phyloP scores from a whole-genome alignment of 2,329 filamentous ascomycete species.

The Chaetothyriales sp. region DNA sequence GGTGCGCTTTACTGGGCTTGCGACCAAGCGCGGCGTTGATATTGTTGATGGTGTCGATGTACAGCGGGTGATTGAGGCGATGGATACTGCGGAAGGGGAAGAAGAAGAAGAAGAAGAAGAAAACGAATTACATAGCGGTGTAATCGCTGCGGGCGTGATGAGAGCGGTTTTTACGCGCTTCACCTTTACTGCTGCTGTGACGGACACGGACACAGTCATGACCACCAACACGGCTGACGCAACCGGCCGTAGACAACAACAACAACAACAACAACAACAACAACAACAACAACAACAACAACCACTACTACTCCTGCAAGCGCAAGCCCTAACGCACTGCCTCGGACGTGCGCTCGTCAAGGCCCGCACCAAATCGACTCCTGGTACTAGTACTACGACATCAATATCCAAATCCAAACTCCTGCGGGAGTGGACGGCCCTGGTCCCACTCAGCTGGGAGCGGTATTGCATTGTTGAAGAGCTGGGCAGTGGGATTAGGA shows the following conservation, averaged over 20 bases:
- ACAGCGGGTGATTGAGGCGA: neutral
- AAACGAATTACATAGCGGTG: slow-evolving; percentile 1
- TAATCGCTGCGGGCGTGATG: slow-evolving; percentile 2
- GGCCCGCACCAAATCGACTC: neutral
- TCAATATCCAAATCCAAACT: slow-evolving; percentile 1
- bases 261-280: too few species aligned
- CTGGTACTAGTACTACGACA: neutral
- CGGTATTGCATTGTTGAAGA: slow-evolving; percentile 6
- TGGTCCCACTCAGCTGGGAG: slow-evolving; percentile 12
- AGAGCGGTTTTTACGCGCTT: slow-evolving; percentile 7
- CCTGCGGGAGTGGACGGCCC: slow-evolving; percentile 6
- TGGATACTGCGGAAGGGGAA: neutral
- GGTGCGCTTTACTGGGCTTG: neutral
- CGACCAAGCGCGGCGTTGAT: slow-evolving; percentile 1
- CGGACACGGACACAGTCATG: neutral
- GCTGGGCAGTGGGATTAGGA: slow-evolving; percentile 1
- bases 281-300: neutral
- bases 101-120: neutral
- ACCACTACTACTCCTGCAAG: neutral
- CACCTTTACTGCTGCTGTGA: neutral
- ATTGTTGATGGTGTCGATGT: slow-evolving; percentile 1
- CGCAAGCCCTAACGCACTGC: neutral
- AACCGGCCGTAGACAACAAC: too few species aligned
- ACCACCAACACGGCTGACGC: too few species aligned
- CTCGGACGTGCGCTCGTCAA: neutral